Base-by-base conservation (phyloP, 495 filamentous ascomycete genomes). In the Articulospora tetracladia region DNA sequence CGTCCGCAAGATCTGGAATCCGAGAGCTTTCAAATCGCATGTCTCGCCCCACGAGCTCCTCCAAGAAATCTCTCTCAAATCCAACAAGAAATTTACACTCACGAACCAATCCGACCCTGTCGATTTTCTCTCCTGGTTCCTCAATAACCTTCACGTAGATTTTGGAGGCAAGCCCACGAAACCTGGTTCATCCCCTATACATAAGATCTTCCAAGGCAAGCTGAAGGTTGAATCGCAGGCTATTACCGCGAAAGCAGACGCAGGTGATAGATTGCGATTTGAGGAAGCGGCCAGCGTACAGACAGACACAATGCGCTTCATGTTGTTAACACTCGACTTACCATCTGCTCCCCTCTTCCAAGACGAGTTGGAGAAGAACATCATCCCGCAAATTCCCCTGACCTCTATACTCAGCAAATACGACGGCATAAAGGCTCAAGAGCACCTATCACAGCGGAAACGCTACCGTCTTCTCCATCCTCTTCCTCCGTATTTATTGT, bases 1-100 rank as follows among this genome's bases (percentile, higher is more conserved):
- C 49, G 86, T 97, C 52, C 89, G 94, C 62, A 99, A 99, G 75
- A 88, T 99, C 59, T 99, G 94, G 94, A 99, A 99, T 63, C 90
- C 92, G 6, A 88, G 89, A 63, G 94, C 94, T 39, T 99, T 99
- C 81, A 94, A 96, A 72, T 86, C 87, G 12, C 94, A 99, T 74
- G 94, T 99, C 39, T 97, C 93, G 8, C 94, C 94, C 0, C 94
- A 99, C 76, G 94, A 99, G 67, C 83, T 99, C 17, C 83, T 99
- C 1, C 94, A 98, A 70, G 93, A 98, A 73, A 87, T 99, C 64
- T 90, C 92, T 13, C 76, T 97, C 22, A 86, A 84, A 39, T 97
- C 92, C 26, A 90, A 87, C 61, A 98, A 98, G 72, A 89, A 88
- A 51, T 99, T 96, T 75, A 92, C 91, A 2, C 83, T 98, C 11